Evolutionary conservation across 176 grass and related monocot species (phyloP).

Genomic region (Raddia distichophylla): DNA sequence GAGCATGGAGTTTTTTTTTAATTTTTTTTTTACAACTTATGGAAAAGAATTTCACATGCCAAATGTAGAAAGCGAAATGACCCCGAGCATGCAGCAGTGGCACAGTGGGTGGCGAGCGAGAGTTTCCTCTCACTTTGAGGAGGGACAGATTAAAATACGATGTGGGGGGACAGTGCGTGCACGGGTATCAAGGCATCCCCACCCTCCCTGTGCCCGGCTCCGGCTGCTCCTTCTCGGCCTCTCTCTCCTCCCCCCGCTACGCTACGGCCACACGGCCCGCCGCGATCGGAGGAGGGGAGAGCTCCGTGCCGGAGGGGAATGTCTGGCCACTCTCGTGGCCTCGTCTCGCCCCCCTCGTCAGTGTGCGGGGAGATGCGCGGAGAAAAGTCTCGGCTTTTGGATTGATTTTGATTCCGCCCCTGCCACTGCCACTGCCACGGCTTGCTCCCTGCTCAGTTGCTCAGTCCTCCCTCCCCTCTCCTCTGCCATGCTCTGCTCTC

Average conservation of each 20-base stretch:
- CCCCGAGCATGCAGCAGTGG: not conserved
- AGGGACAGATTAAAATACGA: slow-evolving; percentile 42
- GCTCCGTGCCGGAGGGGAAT: slow-evolving; percentile 23
- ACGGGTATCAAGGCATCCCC: slow-evolving; percentile 32
- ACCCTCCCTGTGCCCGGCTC: no score
- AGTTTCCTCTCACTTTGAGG: slow-evolving; percentile 60
- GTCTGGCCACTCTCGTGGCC: slow-evolving; percentile 34
- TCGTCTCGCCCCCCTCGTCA: not conserved
- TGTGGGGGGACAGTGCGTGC: slow-evolving; percentile 46
- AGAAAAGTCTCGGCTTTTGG: slow-evolving; percentile 40
- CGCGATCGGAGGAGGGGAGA: not conserved
- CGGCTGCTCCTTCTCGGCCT: slow-evolving; percentile 39
- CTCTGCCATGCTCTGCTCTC: slow-evolving; percentile 25
- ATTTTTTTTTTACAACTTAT: not conserved
- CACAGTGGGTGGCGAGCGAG: not conserved
- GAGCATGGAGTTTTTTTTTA: no score
- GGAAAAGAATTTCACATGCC: no score
- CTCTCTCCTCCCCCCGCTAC: not conserved
- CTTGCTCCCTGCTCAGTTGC: no score
- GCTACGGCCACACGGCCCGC: slow-evolving; percentile 40
- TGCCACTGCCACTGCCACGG: no score
- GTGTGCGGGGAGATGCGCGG: slow-evolving; percentile 26
- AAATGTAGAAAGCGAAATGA: not conserved
- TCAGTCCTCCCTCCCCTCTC: no score
- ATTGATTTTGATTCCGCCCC: slow-evolving; percentile 35